Percentiles rank a stretch among this genome's conserved stretches.
These are phyloP conservation scores for Tetrapyrgos nigripes DNA, from an alignment of 1,284 basidiomycete genomes.

Conservation along the genomic window DNA sequence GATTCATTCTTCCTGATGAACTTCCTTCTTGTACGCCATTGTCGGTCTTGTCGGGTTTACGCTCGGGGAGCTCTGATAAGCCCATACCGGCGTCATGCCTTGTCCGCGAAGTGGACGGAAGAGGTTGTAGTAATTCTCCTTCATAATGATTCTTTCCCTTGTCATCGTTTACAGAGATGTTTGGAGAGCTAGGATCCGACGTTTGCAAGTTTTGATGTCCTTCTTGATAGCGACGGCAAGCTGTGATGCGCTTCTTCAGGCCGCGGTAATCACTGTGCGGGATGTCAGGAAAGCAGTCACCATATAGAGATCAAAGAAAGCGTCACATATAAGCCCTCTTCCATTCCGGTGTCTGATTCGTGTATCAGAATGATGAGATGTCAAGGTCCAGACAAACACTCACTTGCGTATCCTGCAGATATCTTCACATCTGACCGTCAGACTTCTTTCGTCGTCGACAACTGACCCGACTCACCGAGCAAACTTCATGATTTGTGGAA, in stretches of 20 bases:
- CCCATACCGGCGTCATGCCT: constrained; percentile 12
- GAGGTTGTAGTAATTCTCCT: background rate
- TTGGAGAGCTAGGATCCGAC: constrained; percentile 17
- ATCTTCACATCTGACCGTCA: constrained; percentile 41
- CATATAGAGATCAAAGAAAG: constrained; percentile 9
- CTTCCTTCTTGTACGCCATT: background rate
- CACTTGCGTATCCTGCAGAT: constrained; percentile 76
- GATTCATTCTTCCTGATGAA: background rate
- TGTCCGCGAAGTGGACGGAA: constrained; percentile 4
- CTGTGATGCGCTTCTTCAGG: constrained; percentile 72
- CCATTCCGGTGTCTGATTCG: constrained; percentile 76
- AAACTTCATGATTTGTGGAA: constrained; percentile 68
- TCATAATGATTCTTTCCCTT: background rate
- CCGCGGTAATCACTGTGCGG: constrained; percentile 69
- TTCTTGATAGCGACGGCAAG: constrained; percentile 47
- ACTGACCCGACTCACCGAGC: constrained; percentile 45
- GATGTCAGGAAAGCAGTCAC: constrained; percentile 9
- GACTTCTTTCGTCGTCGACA: background rate
- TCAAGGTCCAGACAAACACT: no score
- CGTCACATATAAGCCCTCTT: constrained; percentile 81
- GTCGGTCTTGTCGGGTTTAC: background rate
- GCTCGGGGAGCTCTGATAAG: constrained; percentile 1
- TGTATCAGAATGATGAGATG: background rate
- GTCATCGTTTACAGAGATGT: background rate
- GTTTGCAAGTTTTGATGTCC: constrained; percentile 35